phyloP scores from a whole-genome alignment of 805 yeast genomes.

The Saccharomycopsis fermentans region DNA sequence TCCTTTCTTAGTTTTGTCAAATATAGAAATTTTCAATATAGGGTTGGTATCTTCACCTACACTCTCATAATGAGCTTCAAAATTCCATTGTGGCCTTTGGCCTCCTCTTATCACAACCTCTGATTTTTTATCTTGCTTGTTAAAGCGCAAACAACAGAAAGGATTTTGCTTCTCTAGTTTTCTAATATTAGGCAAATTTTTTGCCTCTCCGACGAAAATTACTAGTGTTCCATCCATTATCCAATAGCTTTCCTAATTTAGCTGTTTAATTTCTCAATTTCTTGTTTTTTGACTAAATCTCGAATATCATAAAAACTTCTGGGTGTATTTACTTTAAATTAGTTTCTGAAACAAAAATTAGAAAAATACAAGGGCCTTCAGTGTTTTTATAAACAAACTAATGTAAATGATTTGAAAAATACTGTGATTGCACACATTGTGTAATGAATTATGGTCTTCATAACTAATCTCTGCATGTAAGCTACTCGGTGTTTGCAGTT shows the following conservation, averaged over 20 bases:
- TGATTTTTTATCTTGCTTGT: constrained; percentile 73
- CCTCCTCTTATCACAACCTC: constrained; percentile 80
- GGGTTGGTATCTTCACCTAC: constrained; percentile 58
- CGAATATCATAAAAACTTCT: not conserved
- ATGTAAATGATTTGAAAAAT: not conserved
- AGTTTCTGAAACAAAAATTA: too few species aligned
- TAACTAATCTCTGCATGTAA: not conserved
- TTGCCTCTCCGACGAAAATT: constrained; percentile 69
- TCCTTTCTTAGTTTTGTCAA: constrained; percentile 78
- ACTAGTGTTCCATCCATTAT: constrained; percentile 43
- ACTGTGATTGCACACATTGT: not conserved
- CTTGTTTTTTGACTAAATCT: too few species aligned
- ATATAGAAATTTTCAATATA: constrained; percentile 55
- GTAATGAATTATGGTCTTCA: not conserved
- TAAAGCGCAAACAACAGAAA: constrained; percentile 71
- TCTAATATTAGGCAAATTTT: constrained; percentile 76
- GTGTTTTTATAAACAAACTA: not conserved
- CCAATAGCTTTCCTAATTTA: too few species aligned
- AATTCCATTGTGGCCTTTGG: constrained; percentile 85
- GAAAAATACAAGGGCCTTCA: not conserved
- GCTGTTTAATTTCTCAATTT: too few species aligned
- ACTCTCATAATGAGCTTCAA: constrained; percentile 58
- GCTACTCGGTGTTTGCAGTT: not conserved
- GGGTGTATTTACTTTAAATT: too few species aligned
- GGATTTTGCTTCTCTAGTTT: constrained; percentile 92